Conservation (phyloP, 371 early-diverging fungal genomes). For the Mortierella sp. region DNA sequence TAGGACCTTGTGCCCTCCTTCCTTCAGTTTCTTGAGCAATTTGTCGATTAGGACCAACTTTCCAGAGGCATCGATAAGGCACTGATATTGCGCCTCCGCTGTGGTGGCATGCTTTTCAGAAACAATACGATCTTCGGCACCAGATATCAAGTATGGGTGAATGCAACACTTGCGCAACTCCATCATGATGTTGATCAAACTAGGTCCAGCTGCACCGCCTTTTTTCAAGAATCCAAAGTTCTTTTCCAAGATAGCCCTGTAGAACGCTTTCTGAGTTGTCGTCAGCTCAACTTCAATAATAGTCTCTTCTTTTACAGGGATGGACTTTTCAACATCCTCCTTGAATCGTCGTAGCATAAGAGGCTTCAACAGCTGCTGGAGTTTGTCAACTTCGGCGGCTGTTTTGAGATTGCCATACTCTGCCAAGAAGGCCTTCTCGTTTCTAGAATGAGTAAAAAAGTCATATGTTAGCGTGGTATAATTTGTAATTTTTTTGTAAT, state of each 20-base stretch:
- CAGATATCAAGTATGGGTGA: conserved; percentile 87
- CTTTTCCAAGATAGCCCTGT: conserved; percentile 93
- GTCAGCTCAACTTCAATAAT: conserved; percentile 92
- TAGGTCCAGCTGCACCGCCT: conserved; percentile 61
- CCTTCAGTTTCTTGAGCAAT: conserved; percentile 82
- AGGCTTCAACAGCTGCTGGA: conserved; percentile 79
- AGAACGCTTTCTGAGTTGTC: conserved; percentile 87
- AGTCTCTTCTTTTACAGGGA: conserved; percentile 91
- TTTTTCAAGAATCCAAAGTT: conserved; percentile 85
- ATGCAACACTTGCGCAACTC: conserved; percentile 91
- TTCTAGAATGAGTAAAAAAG: conserved; percentile 20
- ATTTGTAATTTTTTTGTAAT: too few relatives aligned
- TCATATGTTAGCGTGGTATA: neutral
- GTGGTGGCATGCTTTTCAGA: conserved; percentile 69
- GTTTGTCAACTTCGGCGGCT: conserved; percentile 82
- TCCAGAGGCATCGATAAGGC: conserved; percentile 88
- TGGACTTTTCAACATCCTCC: conserved; percentile 89
- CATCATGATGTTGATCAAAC: conserved; percentile 69
- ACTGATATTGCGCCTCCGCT: conserved; percentile 77
- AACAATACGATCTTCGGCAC: conserved; percentile 89
- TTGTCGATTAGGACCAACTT: conserved; percentile 93
- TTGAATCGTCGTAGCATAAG: conserved; percentile 84
- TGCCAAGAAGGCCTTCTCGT: conserved; percentile 79
- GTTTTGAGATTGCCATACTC: conserved; percentile 83
- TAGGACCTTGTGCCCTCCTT: conserved; percentile 90